phyloP scores from a whole-genome alignment of 495 filamentous ascomycete species.

The Talaromyces adpressus region DNA sequence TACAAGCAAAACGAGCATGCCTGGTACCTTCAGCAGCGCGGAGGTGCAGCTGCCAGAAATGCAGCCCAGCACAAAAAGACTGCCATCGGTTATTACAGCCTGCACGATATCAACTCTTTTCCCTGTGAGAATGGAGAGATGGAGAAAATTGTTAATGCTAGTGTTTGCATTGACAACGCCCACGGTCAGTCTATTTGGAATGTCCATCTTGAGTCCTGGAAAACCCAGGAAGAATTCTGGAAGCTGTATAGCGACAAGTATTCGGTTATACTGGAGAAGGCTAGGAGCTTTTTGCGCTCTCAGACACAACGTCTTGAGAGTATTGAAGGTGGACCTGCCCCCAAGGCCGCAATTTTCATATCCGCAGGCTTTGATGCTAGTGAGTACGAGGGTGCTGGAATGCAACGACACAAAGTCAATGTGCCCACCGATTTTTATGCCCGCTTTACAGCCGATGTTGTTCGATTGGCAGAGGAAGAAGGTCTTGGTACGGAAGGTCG shows the following conservation, averaged over 20 bases:
- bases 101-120: slow-evolving; percentile 97
- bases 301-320: slow-evolving; percentile 57
- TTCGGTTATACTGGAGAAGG: slow-evolving; percentile 66
- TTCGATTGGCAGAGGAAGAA: slow-evolving; percentile 74
- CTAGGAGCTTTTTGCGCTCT: slow-evolving; percentile 61
- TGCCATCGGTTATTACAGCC: slow-evolving; percentile 86
- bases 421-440: slow-evolving; percentile 97
- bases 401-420: slow-evolving; percentile 92
- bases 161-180: slow-evolving; percentile 83
- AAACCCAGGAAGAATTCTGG: slow-evolving; percentile 79
- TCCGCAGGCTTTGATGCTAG: slow-evolving; percentile 96
- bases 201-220: slow-evolving; percentile 86
- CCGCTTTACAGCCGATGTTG: slow-evolving; percentile 75
- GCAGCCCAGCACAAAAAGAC: slow-evolving; percentile 67
- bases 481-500: slow-evolving; percentile 70
- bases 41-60: slow-evolving; percentile 51
- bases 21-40: slow-evolving; percentile 73
- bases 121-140: slow-evolving; percentile 86
- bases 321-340: slow-evolving; percentile 43
- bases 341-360: slow-evolving; percentile 84
- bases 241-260: slow-evolving; percentile 74
- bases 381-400: slow-evolving; percentile 81
- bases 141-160: slow-evolving; percentile 86
- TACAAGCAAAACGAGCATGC: slow-evolving; percentile 10
- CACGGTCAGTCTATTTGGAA: slow-evolving; percentile 95